phyloP scores from a whole-genome alignment of 495 filamentous ascomycete species.

The Terfezia boudieri region DNA sequence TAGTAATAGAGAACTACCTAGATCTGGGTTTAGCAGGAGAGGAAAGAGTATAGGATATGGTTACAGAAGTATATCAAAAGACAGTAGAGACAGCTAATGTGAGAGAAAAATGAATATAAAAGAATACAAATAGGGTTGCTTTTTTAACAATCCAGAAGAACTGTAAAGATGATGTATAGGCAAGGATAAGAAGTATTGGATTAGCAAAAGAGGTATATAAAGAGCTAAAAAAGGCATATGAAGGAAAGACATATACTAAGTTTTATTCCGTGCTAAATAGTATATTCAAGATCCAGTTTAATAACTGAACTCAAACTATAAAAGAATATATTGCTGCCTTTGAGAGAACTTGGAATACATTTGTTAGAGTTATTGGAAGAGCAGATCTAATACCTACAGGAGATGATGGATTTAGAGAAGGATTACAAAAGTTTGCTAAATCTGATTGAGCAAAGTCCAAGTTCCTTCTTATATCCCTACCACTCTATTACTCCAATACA shows the following conservation, averaged over 20 bases:
- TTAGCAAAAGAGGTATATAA: not conserved
- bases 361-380: not conserved
- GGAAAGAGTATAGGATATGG: no score
- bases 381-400: not conserved
- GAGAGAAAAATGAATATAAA: no score
- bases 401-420: not conserved
- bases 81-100: no score
- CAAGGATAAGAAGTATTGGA: not conserved
- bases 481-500: not conserved
- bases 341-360: not conserved
- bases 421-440: not conserved
- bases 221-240: not conserved
- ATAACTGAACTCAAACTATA: not conserved
- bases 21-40: no score
- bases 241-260: not conserved
- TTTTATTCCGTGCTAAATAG: not conserved
- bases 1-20: no score
- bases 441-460: not conserved
- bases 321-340: not conserved
- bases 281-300: not conserved
- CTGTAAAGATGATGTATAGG: not conserved
- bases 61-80: no score
- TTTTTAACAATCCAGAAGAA: constrained; percentile 1
- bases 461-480: not conserved
- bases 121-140: no score